Evolutionary conservation across 495 filamentous ascomycete species (phyloP).

Genomic region (Annulohypoxylon stygium): DNA sequence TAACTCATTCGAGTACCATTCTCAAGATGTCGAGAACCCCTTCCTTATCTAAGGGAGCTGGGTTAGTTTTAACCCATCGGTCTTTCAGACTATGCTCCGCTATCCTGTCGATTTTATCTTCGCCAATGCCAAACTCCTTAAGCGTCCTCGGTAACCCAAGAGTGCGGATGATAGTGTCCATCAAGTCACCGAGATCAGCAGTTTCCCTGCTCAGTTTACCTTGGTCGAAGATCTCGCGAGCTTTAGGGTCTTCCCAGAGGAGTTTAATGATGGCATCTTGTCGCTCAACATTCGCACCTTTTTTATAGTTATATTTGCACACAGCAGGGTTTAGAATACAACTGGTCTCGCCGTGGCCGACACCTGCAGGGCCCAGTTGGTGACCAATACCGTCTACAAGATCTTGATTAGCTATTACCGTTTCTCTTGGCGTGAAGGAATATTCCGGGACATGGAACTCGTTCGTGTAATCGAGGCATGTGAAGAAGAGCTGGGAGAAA

Average conservation of each 20-base stretch:
- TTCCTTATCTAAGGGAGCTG: constrained; percentile 41
- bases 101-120: constrained; percentile 64
- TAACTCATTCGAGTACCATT: constrained; percentile 48
- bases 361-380: constrained; percentile 71
- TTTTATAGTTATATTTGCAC: constrained; percentile 67
- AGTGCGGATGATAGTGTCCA: constrained; percentile 67
- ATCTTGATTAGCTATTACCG: constrained; percentile 11
- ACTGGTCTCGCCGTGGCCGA: constrained; percentile 74
- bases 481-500: neutral
- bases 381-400: constrained; percentile 68
- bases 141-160: constrained; percentile 69
- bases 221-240: constrained; percentile 56
- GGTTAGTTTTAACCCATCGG: constrained; percentile 54
- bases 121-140: constrained; percentile 66
- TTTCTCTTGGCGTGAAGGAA: neutral
- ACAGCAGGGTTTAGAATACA: constrained; percentile 73
- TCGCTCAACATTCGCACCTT: constrained; percentile 60
- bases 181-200: constrained; percentile 66
- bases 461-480: neutral
- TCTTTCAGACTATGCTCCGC: constrained; percentile 68
- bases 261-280: constrained; percentile 62
- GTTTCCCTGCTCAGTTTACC: constrained; percentile 52
- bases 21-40: constrained; percentile 43
- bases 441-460: neutral
- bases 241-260: constrained; percentile 58